A percentile compares a stretch with the other conserved stretches of the same genome.
phyloP scores from a whole-genome alignment of 2,329 filamentous ascomycete genomes.

The Epichloe amarillans region DNA sequence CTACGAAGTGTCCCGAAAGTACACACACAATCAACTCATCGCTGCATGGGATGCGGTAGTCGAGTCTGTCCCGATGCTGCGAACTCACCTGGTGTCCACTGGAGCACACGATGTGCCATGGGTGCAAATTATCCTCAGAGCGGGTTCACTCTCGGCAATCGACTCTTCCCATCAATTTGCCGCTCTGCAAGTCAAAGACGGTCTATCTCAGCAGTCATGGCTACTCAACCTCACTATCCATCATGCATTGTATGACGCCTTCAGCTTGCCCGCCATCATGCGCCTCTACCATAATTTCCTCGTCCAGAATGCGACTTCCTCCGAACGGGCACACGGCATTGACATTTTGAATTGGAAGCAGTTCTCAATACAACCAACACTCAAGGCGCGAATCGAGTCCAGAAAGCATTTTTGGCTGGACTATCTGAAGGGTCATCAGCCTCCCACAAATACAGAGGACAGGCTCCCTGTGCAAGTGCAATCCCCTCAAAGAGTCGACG shows the following conservation, averaged over 20 bases:
- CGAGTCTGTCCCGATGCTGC: conserved; percentile 45
- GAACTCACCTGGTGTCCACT: conserved; percentile 52
- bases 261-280: conserved; percentile 58
- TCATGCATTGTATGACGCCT: conserved; percentile 78
- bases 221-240: conserved; percentile 51
- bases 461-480: not conserved
- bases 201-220: conserved; percentile 7
- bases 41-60: conserved; percentile 50
- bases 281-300: conserved; percentile 10
- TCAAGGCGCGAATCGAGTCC: conserved; percentile 1
- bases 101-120: conserved; percentile 34
- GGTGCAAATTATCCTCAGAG: conserved; percentile 45
- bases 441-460: not conserved
- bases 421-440: conserved; percentile 20
- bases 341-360: conserved; percentile 16
- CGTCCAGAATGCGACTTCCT: not conserved
- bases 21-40: conserved; percentile 29
- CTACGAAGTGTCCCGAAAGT: conserved; percentile 35
- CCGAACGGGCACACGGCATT: conserved; percentile 3
- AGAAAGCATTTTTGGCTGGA: conserved; percentile 27
- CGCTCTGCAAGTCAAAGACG: conserved; percentile 9
- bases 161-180: conserved; percentile 11
- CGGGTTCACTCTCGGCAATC: not conserved
- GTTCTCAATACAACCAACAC: conserved; percentile 8
- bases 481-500: conserved; percentile 3